Conservation (phyloP, 1,284 basidiomycete species). For the Schizopora paradoxa region DNA sequence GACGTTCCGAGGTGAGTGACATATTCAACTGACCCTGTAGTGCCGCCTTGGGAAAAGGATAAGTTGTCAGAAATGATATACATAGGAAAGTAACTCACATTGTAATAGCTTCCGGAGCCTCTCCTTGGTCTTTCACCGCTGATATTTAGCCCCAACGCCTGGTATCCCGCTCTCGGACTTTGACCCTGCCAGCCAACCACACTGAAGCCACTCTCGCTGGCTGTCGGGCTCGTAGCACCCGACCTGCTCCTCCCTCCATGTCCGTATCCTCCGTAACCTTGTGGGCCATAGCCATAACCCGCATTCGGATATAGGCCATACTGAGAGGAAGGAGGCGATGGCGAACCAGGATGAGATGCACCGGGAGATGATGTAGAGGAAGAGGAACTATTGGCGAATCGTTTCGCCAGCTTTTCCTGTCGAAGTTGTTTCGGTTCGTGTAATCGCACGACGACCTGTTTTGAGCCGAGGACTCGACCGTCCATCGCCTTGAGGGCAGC, state of each 20-base stretch:
- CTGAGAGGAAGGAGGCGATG: too few relatives aligned
- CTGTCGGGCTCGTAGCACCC: constrained; percentile 76
- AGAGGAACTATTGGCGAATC: constrained; percentile 54
- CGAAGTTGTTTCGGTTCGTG: constrained; percentile 88
- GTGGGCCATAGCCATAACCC: too few relatives aligned
- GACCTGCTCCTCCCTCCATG: constrained; percentile 71
- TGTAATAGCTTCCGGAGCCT: constrained; percentile 79
- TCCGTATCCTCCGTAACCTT: constrained; percentile 57
- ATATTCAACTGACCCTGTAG: constrained; percentile 70
- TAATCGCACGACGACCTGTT: constrained; percentile 78
- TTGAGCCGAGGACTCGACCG: constrained; percentile 60
- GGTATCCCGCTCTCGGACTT: constrained; percentile 59
- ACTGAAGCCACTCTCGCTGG: constrained; percentile 73
- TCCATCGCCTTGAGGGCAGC: constrained; percentile 79
- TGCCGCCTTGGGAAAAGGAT: constrained; percentile 49
- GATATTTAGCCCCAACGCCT: constrained; percentile 43
- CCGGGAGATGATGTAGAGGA: too few relatives aligned
- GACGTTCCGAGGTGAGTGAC: constrained; percentile 77
- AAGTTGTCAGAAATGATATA: background rate
- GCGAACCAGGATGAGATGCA: constrained; percentile 9
- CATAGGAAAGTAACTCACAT: constrained; percentile 43
- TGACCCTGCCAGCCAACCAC: constrained; percentile 61
- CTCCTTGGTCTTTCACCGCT: constrained; percentile 58
- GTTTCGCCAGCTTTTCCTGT: constrained; percentile 80
- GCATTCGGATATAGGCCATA: too few relatives aligned